Evolutionary conservation across 2,329 filamentous ascomycete genomes (phyloP), one percentile per base, ranked within the genome.

Genomic region (Neofusicoccum laricinum): DNA sequence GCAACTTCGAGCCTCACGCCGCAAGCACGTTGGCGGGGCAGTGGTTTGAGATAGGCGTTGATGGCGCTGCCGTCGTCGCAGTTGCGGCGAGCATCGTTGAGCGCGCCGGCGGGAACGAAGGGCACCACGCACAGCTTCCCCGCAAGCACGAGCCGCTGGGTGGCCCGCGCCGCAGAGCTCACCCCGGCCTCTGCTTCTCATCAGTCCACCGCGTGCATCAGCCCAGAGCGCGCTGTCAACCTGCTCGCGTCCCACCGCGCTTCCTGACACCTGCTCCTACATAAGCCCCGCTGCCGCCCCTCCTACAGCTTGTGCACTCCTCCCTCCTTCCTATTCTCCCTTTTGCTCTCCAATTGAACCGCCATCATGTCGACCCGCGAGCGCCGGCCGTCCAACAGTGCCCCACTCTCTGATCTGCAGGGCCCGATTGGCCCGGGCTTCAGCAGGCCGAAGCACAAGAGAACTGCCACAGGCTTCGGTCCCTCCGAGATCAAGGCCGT

Each of bases 391-490:
- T 96, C 92, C 19, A 89, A 86, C 65, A 88, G 90, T 69, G 91
- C 91, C 70, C 93, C 93, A 51, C 89, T 97, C 70, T 87, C 91
- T 68, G 92, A 97, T 75, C 89, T 98, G 67, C 85, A 91, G 77
- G 93, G 93, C 68, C 89, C 91, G 17, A 87, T 97, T 64, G 90
- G 90, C n/a, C 92, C 93, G 45, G 89, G 89, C 46, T 94, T 96
- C 75, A 89, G 90, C 79, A 87, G 95, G 66, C 95, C 95, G 50
- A 99, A 98, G 82, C 95, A 99, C 82, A 97, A 92, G 84, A 88
- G 95, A 70, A 98, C 94, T n/a, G 91, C 91, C 69, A 99, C 95
- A 10, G 95, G 95, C 8, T 95, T 98, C 75, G 93, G 93, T 38
- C 86, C 93, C 32, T 83, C 86, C 40, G 95, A 99, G 75, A 97